phyloP scores from a whole-genome alignment of 495 filamentous ascomycete genomes.

The Neurospora intermedia region DNA sequence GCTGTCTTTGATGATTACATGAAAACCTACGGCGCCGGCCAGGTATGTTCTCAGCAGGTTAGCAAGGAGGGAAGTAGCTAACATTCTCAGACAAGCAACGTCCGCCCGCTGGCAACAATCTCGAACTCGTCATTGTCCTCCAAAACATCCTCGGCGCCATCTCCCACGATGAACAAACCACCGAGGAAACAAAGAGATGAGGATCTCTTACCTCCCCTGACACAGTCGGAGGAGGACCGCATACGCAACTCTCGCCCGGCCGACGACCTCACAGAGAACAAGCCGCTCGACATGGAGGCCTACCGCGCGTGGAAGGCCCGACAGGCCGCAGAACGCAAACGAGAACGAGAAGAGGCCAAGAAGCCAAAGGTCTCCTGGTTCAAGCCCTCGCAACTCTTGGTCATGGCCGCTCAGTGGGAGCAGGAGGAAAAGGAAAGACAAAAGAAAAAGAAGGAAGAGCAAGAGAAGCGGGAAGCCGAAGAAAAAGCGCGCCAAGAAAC shows the following conservation, averaged over 20 bases:
- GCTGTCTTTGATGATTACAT: slow-evolving; percentile 14
- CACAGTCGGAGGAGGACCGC: neutral
- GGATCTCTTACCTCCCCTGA: neutral
- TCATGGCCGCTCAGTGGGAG: neutral
- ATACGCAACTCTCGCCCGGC: neutral
- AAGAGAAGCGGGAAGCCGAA: neutral
- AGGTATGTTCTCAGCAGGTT: slow-evolving; percentile 16
- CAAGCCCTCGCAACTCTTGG: neutral
- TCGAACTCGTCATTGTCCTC: neutral
- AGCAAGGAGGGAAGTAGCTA: too few relatives aligned
- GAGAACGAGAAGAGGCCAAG: neutral
- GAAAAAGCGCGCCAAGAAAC: slow-evolving; percentile 3
- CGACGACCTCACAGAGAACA: neutral
- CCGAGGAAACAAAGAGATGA: neutral
- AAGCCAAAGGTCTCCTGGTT: neutral
- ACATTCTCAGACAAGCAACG: neutral
- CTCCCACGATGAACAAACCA: neutral
- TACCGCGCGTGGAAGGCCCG: neutral
- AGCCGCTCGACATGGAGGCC: neutral
- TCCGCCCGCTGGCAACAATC: neutral
- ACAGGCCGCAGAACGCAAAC: neutral
- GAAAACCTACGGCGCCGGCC: slow-evolving; percentile 10
- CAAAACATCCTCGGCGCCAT: neutral
- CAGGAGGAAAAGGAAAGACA: neutral
- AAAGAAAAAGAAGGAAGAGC: neutral